Conservation (phyloP, 169 alveolate genomes). For the Plasmodium gonderi region DNA sequence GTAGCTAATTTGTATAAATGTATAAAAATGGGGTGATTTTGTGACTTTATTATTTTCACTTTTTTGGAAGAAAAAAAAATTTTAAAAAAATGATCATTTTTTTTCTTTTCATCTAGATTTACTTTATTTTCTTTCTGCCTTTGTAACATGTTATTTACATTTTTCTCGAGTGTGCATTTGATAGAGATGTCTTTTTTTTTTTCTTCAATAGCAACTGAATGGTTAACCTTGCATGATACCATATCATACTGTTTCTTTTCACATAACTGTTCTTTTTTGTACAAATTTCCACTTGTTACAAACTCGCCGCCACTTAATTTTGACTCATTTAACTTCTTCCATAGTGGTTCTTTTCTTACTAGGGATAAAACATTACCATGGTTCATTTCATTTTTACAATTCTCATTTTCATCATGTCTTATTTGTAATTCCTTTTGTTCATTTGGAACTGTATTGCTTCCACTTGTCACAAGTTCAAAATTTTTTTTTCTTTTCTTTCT, state of each 20-base stretch:
- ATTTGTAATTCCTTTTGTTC: background rate
- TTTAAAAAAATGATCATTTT: constrained; percentile 67
- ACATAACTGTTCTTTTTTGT: no score
- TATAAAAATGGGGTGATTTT: constrained; percentile 69
- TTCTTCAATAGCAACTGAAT: background rate
- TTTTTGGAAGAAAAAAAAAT: constrained; percentile 70
- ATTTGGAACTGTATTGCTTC: background rate
- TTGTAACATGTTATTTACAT: constrained; percentile 20
- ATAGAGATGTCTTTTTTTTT: background rate
- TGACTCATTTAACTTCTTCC: no score
- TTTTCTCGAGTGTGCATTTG: constrained; percentile 12
- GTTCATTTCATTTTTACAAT: background rate
- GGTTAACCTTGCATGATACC: background rate
- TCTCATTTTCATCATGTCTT: background rate
- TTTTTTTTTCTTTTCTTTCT: constrained; percentile 9
- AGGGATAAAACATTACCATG: background rate
- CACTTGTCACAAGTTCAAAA: background rate
- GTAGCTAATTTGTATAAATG: constrained; percentile 73
- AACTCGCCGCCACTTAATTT: no score
- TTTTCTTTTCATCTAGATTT: constrained; percentile 48
- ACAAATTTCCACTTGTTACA: no score
- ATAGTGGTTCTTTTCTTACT: no score
- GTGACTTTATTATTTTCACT: constrained; percentile 73
- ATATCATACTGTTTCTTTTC: background rate
- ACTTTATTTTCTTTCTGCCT: background rate